Percentiles rank a stretch among this genome's conserved stretches.
Evolutionary conservation across 2,329 filamentous ascomycete species (phyloP).

Genomic region (Neofusicoccum parvum): DNA sequence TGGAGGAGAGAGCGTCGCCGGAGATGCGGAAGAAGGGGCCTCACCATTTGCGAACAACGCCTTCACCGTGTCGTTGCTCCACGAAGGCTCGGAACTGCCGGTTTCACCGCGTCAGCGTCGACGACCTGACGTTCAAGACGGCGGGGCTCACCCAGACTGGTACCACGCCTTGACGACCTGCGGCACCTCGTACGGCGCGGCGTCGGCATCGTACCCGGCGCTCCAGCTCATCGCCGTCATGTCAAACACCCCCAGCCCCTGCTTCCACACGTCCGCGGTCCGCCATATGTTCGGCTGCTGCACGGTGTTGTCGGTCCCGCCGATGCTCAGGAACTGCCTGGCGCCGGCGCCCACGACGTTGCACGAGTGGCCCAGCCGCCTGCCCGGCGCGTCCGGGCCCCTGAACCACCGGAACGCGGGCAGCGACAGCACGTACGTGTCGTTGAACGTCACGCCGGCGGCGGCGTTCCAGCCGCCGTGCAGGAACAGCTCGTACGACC

Average conservation of each 20-base stretch:
- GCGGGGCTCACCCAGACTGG: background rate
- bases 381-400: background rate
- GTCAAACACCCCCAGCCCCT: conserved; percentile 9
- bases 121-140: background rate
- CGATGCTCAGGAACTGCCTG: background rate
- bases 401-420: conserved; percentile 11
- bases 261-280: conserved; percentile 7
- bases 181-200: conserved; percentile 1
- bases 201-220: conserved; percentile 4
- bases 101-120: background rate
- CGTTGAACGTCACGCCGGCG: background rate
- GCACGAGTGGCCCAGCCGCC: background rate
- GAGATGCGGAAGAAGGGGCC: background rate
- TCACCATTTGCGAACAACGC: conserved; percentile 1
- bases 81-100: background rate
- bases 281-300: background rate
- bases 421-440: conserved; percentile 3
- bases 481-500: background rate
- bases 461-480: background rate
- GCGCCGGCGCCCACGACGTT: background rate
- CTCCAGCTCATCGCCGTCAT: conserved; percentile 2
- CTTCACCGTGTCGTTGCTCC: background rate
- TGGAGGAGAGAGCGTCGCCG: too few species aligned
- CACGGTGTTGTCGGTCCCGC: background rate
- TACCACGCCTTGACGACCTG: conserved; percentile 10